These are phyloP conservation scores for Diaporthe citrichinensis DNA, from an alignment of 2,329 filamentous ascomycete genomes.

Conservation along the genomic window DNA sequence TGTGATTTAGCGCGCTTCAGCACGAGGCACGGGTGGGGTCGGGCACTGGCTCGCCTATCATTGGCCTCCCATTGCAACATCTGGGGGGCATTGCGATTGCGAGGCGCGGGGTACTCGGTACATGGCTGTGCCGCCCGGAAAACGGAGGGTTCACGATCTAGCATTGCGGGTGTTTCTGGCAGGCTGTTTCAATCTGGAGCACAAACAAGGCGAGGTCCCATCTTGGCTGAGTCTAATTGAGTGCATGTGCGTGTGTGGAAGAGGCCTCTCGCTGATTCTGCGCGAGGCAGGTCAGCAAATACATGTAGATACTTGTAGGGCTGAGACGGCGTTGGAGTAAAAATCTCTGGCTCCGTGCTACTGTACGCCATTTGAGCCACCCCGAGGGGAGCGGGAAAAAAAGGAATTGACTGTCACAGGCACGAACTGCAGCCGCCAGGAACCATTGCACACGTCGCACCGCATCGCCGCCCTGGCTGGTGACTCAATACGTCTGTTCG, in stretches of 20 bases:
- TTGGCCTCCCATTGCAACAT: conserved; percentile 34
- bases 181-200: conserved; percentile 4
- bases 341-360: background rate
- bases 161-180: background rate
- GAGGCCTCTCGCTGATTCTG: too few relatives aligned
- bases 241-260: background rate
- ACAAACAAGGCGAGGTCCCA: background rate
- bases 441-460: conserved; percentile 15
- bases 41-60: conserved; percentile 12
- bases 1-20: conserved; percentile 23
- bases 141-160: background rate
- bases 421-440: conserved; percentile 4
- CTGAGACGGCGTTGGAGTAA: conserved; percentile 16
- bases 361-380: background rate
- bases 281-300: background rate
- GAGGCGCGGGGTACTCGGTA: conserved; percentile 26
- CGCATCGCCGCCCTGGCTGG: background rate
- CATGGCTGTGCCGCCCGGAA: background rate
- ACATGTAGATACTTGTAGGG: conserved; percentile 11
- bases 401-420: conserved; percentile 1
- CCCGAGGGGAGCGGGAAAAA: background rate
- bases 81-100: conserved; percentile 6
- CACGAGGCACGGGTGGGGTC: conserved; percentile 26
- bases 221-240: conserved; percentile 3
- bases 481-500: background rate